Conservation (phyloP, 495 filamentous ascomycete genomes). For the Xylaria telfairii region DNA sequence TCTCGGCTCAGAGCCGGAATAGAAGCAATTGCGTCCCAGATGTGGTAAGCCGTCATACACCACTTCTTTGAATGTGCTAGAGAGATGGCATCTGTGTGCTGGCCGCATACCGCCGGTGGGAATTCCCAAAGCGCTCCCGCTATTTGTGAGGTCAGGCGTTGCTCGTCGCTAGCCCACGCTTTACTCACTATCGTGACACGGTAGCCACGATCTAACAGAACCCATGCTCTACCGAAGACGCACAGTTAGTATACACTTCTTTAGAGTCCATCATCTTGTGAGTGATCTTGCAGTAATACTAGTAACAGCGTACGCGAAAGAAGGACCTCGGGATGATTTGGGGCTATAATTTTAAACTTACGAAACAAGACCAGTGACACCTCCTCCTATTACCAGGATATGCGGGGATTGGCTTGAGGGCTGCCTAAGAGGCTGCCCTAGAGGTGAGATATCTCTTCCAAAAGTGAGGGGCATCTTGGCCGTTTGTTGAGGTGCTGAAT, state of each 20-base stretch:
- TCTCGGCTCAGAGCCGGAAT: slow-evolving; percentile 38
- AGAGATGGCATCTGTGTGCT: slow-evolving; percentile 50
- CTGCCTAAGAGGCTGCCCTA: slow-evolving; percentile 35
- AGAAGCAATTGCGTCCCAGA: slow-evolving; percentile 49
- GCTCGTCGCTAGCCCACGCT: slow-evolving; percentile 47
- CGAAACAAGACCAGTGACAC: slow-evolving; percentile 51
- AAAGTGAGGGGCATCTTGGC: slow-evolving; percentile 38
- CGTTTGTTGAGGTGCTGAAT: slow-evolving; percentile 8
- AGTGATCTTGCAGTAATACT: neutral
- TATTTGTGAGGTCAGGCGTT: slow-evolving; percentile 58
- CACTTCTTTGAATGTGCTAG: slow-evolving; percentile 50
- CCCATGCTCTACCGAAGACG: slow-evolving; percentile 43
- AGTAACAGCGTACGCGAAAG: neutral
- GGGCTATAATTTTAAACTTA: slow-evolving; percentile 29
- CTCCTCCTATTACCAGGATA: slow-evolving; percentile 53
- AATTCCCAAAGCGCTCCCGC: slow-evolving; percentile 60
- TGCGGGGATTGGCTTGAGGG: slow-evolving; percentile 40
- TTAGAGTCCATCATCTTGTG: neutral
- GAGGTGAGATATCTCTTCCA: slow-evolving; percentile 40
- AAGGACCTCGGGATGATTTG: neutral
- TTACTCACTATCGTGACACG: slow-evolving; percentile 55
- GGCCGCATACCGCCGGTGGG: slow-evolving; percentile 56
- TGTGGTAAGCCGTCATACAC: slow-evolving; percentile 52
- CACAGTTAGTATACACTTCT: slow-evolving; percentile 23
- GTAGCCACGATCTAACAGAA: slow-evolving; percentile 56